Percentiles rank a stretch among this genome's conserved stretches.
Conservation (phyloP, 2,329 filamentous ascomycete species). For the Didymella arachidicola region DNA sequence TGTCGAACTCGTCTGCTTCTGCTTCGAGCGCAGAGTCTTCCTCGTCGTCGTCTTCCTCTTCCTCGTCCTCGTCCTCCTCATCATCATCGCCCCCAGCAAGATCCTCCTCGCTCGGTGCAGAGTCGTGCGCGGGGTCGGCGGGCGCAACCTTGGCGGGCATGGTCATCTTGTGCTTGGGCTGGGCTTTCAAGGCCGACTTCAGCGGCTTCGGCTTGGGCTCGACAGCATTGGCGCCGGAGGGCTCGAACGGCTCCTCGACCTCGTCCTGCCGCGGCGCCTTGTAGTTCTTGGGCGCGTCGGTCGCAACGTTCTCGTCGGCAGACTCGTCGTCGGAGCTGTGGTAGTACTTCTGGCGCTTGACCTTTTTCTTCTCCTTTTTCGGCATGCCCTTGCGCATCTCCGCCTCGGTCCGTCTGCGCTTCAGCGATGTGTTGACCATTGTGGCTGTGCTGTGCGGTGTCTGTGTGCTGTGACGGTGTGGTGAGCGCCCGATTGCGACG, state of each 20-base stretch:
- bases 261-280: slow-evolving; percentile 58
- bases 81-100: slow-evolving; percentile 18
- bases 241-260: slow-evolving; percentile 46
- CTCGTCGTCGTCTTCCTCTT: slow-evolving; percentile 35
- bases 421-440: slow-evolving; percentile 53
- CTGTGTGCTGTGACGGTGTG: neutral
- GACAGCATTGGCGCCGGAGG: slow-evolving; percentile 35
- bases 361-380: slow-evolving; percentile 63
- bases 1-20: slow-evolving; percentile 46
- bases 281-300: slow-evolving; percentile 53
- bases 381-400: slow-evolving; percentile 62
- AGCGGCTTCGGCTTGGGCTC: slow-evolving; percentile 26
- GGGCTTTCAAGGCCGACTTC: slow-evolving; percentile 26
- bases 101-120: slow-evolving; percentile 36
- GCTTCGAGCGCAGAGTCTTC: slow-evolving; percentile 53
- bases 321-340: slow-evolving; percentile 70
- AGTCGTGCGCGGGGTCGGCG: slow-evolving; percentile 42
- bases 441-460: slow-evolving; percentile 22
- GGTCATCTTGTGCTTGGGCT: slow-evolving; percentile 34
- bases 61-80: slow-evolving; percentile 31
- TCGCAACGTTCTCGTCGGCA: slow-evolving; percentile 56
- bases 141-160: slow-evolving; percentile 37
- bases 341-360: slow-evolving; percentile 69
- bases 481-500: slow-evolving; percentile 7
- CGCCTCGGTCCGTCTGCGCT: slow-evolving; percentile 68